Evolutionary conservation across 2,329 filamentous ascomycete species (phyloP), one percentile per base, ranked within the genome.

Genomic region (Arthroderma sp.): DNA sequence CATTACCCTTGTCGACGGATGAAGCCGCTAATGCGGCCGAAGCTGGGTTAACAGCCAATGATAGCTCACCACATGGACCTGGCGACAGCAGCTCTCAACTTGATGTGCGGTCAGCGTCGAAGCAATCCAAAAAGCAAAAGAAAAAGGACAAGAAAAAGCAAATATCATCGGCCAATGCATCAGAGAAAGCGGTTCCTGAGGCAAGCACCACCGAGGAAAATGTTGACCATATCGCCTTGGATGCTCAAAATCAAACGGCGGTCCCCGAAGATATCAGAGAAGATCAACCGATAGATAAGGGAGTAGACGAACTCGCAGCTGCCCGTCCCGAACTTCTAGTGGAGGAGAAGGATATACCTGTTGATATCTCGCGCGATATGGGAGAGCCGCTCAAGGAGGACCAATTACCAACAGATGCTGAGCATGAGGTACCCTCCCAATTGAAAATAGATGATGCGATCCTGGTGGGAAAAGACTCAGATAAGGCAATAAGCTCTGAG

Each of bases 61-160:
- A 60, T 9, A 28, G 15, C 0, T 25, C 19, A 53, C 57, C 55
- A 61, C 52, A 59, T 57, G 33, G 57, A 17, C 28, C 56, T 28
- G 55, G 17, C 11, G 28, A 37, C 17, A 23, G 41, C 53, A 51
- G 39, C 25, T 43, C 33, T 47, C 54, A 57, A 28, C 13, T 21
- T 2, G 55, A 58, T 31, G 33, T 39, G 19, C 59, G 39, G 57
- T 33, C 55, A 49, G 39, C 43, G n/a, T 35, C 55, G 28, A 58
- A 55, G 47, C 59, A 43, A 4, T 60, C 63, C 13, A 64, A 61
- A 43, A 64, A 64, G 28, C 61, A 63, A 52, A 63, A 56, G 28
- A 59, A 55, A 47, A 63, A 63, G 35, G 61, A 60, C 35, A 63
- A 64, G 43, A 59, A 53, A 35, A 61, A 57, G 38, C 55, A 59